These are phyloP conservation scores for Daldinia concentrica DNA, from an alignment of 495 filamentous ascomycete genomes.

Conservation along the genomic window DNA sequence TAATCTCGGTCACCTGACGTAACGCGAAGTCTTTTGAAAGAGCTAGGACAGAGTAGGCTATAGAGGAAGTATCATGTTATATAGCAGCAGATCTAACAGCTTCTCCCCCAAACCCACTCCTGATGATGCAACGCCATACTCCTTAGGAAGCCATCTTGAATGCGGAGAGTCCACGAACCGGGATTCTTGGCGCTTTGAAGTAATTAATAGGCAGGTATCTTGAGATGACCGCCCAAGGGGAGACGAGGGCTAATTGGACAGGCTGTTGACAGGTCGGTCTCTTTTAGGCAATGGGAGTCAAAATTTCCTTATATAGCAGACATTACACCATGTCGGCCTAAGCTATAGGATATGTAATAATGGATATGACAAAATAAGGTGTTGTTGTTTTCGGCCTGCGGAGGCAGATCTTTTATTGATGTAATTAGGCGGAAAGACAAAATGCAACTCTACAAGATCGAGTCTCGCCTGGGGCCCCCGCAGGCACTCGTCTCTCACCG, in stretches of 20 bases:
- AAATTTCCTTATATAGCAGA: slow-evolving; percentile 40
- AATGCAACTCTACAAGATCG: slow-evolving; percentile 36
- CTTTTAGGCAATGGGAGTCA: slow-evolving; percentile 37
- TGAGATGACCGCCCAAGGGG: slow-evolving; percentile 21
- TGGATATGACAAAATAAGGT: slow-evolving; percentile 23
- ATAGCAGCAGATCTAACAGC: slow-evolving; percentile 21
- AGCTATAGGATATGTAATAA: slow-evolving; percentile 27
- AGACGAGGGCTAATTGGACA: slow-evolving; percentile 29
- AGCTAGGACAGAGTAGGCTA: slow-evolving; percentile 12
- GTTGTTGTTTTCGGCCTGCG: slow-evolving; percentile 38
- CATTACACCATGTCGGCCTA: slow-evolving; percentile 24
- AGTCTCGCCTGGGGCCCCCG: slow-evolving; percentile 33
- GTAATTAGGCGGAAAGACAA: slow-evolving; percentile 46
- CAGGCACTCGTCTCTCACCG: slow-evolving; percentile 32
- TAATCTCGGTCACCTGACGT: slow-evolving; percentile 29
- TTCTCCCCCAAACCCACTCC: slow-evolving; percentile 8
- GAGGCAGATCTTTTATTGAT: slow-evolving; percentile 40
- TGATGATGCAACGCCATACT: slow-evolving; percentile 24
- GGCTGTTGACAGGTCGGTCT: slow-evolving; percentile 21
- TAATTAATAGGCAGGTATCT: slow-evolving; percentile 37
- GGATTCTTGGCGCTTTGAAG: slow-evolving; percentile 26
- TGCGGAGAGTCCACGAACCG: slow-evolving; percentile 42
- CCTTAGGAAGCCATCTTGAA: slow-evolving; percentile 25
- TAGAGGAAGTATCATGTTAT: slow-evolving; percentile 29
- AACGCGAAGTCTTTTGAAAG: slow-evolving; percentile 31